These are phyloP conservation scores for Anthoceros angustus DNA, from an alignment of 225 moss, liverwort and hornwort species.

Conservation along the genomic window DNA sequence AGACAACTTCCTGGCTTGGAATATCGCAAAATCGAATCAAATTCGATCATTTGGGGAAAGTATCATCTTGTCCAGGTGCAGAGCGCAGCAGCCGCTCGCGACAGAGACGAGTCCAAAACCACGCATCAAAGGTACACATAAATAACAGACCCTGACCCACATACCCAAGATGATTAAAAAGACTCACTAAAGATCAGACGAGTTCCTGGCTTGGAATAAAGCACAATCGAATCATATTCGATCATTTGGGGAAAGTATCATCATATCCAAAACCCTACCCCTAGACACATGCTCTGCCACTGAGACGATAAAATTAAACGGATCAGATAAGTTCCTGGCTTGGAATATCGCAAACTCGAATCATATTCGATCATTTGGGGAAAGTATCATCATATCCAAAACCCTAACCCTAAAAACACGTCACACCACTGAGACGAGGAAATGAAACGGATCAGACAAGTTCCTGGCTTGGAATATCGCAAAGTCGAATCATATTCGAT, in stretches of 20 bases:
- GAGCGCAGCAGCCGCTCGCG: too few species aligned
- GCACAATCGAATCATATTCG: constrained; percentile 24
- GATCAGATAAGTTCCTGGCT: constrained; percentile 20
- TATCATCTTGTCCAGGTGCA: constrained; percentile 14
- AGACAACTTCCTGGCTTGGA: constrained; percentile 20
- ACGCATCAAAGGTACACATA: too few species aligned
- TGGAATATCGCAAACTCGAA: constrained; percentile 21
- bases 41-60: constrained; percentile 26
- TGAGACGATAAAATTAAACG: constrained; percentile 3
- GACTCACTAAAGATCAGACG: constrained; percentile 10
- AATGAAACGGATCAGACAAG: constrained; percentile 14
- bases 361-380: constrained; percentile 22
- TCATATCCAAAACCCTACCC: constrained; percentile 12
- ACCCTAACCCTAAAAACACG: background rate
- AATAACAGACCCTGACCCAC: background rate
- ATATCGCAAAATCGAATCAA: constrained; percentile 21
- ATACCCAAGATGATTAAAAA: background rate
- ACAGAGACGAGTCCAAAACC: too few species aligned
- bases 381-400: constrained; percentile 19
- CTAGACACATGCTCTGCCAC: background rate
- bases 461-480: constrained; percentile 24
- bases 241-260: constrained; percentile 24
- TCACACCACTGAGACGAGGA: background rate
- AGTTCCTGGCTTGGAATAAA: constrained; percentile 17
- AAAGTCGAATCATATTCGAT: constrained; percentile 23